These are phyloP conservation scores for Komagataella populi DNA, from an alignment of 805 yeast species.

Conservation along the genomic window DNA sequence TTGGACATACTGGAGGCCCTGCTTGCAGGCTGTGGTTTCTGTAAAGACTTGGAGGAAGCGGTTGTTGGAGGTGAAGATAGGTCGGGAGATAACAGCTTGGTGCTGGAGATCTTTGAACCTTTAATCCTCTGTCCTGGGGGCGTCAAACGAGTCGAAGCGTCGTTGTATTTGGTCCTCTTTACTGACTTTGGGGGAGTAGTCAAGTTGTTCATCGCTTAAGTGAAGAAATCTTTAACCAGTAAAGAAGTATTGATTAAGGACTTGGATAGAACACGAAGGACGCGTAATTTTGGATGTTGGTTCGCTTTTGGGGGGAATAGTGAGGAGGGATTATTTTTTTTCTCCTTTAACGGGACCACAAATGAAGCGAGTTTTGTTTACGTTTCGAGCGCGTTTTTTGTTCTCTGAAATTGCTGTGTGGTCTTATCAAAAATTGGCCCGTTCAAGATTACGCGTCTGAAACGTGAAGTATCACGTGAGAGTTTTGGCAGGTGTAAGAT, in stretches of 20 bases:
- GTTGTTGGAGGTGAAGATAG: conserved; percentile 32
- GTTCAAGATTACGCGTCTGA: background rate
- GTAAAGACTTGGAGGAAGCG: background rate
- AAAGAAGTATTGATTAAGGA: background rate
- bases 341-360: background rate
- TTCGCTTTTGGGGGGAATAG: background rate
- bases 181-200: background rate
- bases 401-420: background rate
- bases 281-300: background rate
- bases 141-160: background rate
- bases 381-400: background rate
- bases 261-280: background rate
- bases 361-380: background rate
- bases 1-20: conserved; percentile 3
- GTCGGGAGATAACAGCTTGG: conserved; percentile 19
- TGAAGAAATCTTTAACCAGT: background rate
- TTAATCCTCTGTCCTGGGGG: background rate
- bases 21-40: conserved; percentile 10
- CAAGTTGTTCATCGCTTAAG: background rate
- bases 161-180: background rate
- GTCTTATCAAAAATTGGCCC: background rate
- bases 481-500: no score
- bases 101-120: background rate
- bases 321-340: background rate
- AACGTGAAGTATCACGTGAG: background rate